A percentile compares a stretch with the other conserved stretches of the same genome.
These are phyloP conservation scores for Ascochyta fabae DNA, from an alignment of 2,329 filamentous ascomycete genomes.

Conservation along the genomic window DNA sequence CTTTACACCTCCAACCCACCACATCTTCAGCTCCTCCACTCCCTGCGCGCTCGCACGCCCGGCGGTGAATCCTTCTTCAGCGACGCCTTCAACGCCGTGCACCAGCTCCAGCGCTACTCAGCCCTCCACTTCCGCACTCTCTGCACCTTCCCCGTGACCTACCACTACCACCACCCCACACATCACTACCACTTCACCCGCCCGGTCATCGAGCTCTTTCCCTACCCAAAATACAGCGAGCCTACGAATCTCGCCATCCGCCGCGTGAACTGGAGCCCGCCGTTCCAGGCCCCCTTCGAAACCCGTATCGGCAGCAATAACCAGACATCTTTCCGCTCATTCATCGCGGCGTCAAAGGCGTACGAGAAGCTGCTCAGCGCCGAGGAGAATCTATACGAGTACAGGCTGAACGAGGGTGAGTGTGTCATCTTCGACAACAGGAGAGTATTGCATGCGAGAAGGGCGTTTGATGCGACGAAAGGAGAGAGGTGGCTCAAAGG, in stretches of 20 bases:
- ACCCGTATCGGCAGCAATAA: slow-evolving; percentile 41
- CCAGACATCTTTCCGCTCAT: slow-evolving; percentile 36
- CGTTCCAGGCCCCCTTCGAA: slow-evolving; percentile 71
- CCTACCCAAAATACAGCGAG: slow-evolving; percentile 35
- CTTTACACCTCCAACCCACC: slow-evolving; percentile 84
- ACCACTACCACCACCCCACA: slow-evolving; percentile 70
- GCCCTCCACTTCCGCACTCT: slow-evolving; percentile 51
- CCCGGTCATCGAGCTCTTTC: slow-evolving; percentile 60
- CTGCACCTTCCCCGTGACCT: slow-evolving; percentile 57
- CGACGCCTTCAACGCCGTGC: slow-evolving; percentile 71
- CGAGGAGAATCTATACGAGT: slow-evolving; percentile 67
- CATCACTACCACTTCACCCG: slow-evolving; percentile 67
- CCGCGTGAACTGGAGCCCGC: slow-evolving; percentile 74
- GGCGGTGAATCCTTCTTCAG: slow-evolving; percentile 89
- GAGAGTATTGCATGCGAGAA: slow-evolving; percentile 82
- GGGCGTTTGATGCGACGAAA: slow-evolving; percentile 70
- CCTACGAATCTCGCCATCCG: slow-evolving; percentile 44
- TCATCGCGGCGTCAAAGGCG: slow-evolving; percentile 52
- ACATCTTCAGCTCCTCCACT: slow-evolving; percentile 86
- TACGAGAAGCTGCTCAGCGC: slow-evolving; percentile 68
- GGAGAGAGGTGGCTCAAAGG: slow-evolving; percentile 85
- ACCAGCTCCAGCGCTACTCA: slow-evolving; percentile 41
- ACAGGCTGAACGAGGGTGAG: slow-evolving; percentile 78
- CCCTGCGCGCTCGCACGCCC: slow-evolving; percentile 76
- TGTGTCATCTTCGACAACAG: slow-evolving; percentile 94